phyloP scores from a whole-genome alignment of 495 filamentous ascomycete genomes.

The Annulohypoxylon nitens region DNA sequence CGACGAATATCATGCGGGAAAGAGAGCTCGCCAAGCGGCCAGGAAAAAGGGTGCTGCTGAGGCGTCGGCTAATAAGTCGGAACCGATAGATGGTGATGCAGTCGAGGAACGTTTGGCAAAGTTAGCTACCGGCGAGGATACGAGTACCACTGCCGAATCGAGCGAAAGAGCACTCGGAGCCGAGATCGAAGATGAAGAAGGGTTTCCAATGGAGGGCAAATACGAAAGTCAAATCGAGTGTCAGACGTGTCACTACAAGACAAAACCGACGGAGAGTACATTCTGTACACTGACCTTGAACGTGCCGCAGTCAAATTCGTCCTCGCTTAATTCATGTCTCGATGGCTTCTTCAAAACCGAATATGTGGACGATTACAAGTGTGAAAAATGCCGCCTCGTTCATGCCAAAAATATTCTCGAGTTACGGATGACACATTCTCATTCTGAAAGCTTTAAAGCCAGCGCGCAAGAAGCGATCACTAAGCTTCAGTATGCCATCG shows the following conservation, averaged over 20 bases:
- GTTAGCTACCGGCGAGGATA: constrained; percentile 33
- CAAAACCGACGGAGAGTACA: constrained; percentile 81
- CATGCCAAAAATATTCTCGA: constrained; percentile 68
- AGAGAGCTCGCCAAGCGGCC: constrained; percentile 70
- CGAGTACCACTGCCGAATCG: constrained; percentile 19
- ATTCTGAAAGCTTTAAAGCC: constrained; percentile 62
- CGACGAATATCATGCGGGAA: constrained; percentile 92
- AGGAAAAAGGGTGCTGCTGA: constrained; percentile 32
- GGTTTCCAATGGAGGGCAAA: constrained; percentile 87
- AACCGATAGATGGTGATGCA: constrained; percentile 40
- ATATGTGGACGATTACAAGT: constrained; percentile 96
- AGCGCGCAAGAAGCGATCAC: constrained; percentile 62
- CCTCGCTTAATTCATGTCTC: constrained; percentile 74
- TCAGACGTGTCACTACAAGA: constrained; percentile 86
- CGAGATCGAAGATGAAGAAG: constrained; percentile 65
- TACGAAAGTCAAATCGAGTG: constrained; percentile 95
- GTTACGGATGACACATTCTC: constrained; percentile 54
- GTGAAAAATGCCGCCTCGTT: constrained; percentile 89
- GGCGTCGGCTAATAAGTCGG: constrained; percentile 15
- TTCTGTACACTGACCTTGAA: constrained; percentile 95
- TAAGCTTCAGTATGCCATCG: constrained; percentile 71
- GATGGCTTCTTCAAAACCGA: constrained; percentile 95
- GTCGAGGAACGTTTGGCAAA: constrained; percentile 44
- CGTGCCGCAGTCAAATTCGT: constrained; percentile 77
- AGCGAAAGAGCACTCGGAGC: constrained; percentile 34